Conservation (phyloP, 306 rosid genomes). For the Cyclanthera cordifolia region DNA sequence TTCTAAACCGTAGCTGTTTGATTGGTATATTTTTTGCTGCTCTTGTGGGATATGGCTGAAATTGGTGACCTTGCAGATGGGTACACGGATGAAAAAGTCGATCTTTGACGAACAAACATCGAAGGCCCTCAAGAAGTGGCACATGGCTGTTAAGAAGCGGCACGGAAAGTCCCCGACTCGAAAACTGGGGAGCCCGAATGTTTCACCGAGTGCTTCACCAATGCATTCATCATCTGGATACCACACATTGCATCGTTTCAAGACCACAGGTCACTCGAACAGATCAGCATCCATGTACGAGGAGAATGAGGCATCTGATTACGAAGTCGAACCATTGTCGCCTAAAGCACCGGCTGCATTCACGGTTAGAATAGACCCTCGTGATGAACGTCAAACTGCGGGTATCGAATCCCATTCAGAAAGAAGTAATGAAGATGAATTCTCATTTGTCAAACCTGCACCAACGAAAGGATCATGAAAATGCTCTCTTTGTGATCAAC, state of each 20-base stretch:
- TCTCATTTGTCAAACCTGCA: constrained; percentile 35
- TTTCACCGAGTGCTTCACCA: constrained; percentile 18
- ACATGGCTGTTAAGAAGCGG: constrained; percentile 54
- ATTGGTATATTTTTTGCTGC: neutral
- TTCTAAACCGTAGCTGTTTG: neutral
- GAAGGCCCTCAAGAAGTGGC: constrained; percentile 77
- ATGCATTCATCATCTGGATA: constrained; percentile 33
- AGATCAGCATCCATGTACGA: constrained; percentile 24
- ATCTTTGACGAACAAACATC: constrained; percentile 86
- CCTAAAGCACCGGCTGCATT: neutral
- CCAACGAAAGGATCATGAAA: constrained; percentile 4
- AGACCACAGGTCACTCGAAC: constrained; percentile 72
- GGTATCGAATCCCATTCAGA: constrained; percentile 15
- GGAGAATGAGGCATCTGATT: constrained; percentile 19
- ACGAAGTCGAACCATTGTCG: neutral
- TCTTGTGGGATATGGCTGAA: neutral
- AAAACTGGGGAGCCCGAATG: constrained; percentile 30
- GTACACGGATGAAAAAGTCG: constrained; percentile 62
- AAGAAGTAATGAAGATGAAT: constrained; percentile 27
- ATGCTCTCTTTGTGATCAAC: neutral
- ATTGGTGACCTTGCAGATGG: constrained; percentile 48
- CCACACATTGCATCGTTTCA: constrained; percentile 53
- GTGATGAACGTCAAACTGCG: constrained; percentile 14
- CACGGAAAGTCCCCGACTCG: constrained; percentile 29
- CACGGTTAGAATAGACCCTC: constrained; percentile 26